These are phyloP conservation scores for Codiaeum variegatum DNA, from an alignment of 441 rosid genomes.

Conservation along the genomic window DNA sequence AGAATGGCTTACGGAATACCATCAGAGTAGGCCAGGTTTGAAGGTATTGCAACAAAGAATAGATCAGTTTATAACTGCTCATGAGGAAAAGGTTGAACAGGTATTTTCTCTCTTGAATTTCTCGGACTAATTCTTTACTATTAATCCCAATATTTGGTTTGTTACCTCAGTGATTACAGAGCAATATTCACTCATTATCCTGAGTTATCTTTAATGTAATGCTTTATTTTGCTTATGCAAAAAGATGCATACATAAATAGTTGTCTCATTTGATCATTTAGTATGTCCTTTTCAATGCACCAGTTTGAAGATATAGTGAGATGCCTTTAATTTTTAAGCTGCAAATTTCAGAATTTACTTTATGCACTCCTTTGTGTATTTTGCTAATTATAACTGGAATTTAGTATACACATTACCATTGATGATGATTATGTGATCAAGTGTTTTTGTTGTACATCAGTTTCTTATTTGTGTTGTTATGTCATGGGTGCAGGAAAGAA, in stretches of 20 bases:
- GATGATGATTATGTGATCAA: constrained; percentile 6
- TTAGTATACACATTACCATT: constrained; percentile 3
- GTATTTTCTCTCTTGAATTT: constrained; percentile 26
- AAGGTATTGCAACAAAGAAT: constrained; percentile 69
- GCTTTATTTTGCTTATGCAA: background rate
- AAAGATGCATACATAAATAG: background rate
- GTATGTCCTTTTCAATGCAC: background rate
- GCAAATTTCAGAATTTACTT: background rate
- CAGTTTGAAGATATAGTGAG: background rate
- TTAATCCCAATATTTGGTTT: background rate
- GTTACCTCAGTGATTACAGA: background rate
- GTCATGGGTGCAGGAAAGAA: constrained; percentile 50
- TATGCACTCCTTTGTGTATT: background rate
- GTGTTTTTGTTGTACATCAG: background rate
- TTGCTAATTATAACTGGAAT: background rate
- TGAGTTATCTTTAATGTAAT: background rate
- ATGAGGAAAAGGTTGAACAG: constrained; percentile 75
- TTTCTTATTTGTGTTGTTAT: constrained; percentile 17
- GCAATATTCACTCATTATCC: background rate
- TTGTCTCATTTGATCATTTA: background rate
- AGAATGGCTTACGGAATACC: constrained; percentile 80
- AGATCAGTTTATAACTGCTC: constrained; percentile 70
- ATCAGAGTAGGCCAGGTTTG: constrained; percentile 72
- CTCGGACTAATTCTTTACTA: background rate
- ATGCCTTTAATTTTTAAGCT: background rate